A percentile compares a stretch with the other conserved stretches of the same genome.
phyloP scores from a whole-genome alignment of 345 rosid genomes.

The Turritis glabra region DNA sequence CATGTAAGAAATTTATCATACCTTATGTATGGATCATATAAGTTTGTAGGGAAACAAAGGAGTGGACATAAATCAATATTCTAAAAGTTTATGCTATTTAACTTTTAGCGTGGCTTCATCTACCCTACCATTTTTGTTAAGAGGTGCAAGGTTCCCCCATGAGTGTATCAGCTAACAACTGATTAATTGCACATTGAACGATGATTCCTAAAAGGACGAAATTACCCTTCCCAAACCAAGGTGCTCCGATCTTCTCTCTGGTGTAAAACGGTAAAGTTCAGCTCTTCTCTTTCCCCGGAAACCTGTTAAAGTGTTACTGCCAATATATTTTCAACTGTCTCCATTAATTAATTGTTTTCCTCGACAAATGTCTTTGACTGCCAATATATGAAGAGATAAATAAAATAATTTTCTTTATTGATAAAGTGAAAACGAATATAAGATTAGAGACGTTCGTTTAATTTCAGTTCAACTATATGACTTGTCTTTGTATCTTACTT shows the following conservation, averaged over 20 bases:
- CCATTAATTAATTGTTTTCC: background rate
- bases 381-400: too few relatives aligned
- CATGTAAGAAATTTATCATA: background rate
- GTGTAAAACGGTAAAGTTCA: background rate
- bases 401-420: too few relatives aligned
- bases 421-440: too few relatives aligned
- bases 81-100: slow-evolving; percentile 16
- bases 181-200: background rate
- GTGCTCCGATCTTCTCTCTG: background rate
- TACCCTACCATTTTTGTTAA: slow-evolving; percentile 11
- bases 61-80: slow-evolving; percentile 26
- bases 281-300: too few relatives aligned
- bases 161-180: background rate
- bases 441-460: too few relatives aligned
- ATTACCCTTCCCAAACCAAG: background rate
- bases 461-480: too few relatives aligned
- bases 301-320: too few relatives aligned
- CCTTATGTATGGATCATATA: slow-evolving; percentile 5
- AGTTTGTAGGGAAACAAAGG: slow-evolving; percentile 18
- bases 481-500: too few relatives aligned
- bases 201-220: background rate
- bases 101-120: slow-evolving; percentile 29
- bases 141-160: slow-evolving; percentile 1
- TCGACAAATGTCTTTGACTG: background rate
- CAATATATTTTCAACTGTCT: background rate